Evolutionary conservation across 768 basidiomycete species (phyloP), one percentile per base, ranked within the genome.

Genomic region (Tylopilus intermedius): DNA sequence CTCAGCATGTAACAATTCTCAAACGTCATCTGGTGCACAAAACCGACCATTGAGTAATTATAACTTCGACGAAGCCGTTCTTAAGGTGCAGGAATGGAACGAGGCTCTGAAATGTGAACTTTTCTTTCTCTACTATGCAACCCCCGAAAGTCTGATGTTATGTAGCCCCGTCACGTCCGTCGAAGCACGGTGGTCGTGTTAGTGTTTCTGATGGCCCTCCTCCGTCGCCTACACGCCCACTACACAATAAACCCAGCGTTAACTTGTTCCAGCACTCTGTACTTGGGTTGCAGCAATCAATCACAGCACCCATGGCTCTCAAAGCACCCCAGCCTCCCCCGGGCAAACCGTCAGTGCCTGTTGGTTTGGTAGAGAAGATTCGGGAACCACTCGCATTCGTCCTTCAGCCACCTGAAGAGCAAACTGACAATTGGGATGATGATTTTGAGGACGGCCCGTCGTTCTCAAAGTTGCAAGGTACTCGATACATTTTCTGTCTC

Each of bases 61-160:
- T 65, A 90, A 90, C 64, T 96, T 87, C 62, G 93, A 98, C 58
- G 91, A 97, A 62, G 93, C 90, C 18, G 90, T 99, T 32, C 76
- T 92, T 60, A 85, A 90, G 67, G 95, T 99, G 24, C 95, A 97
- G 69, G 92, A 97, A 69, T 99, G 95, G 94, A 99, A 99, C 62
- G 91, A 97, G 67, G 95, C 94, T 0, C 74, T 98, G 53, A 93
- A 90, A 71, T 93, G 91, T 94, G 67, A 62, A 4, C 44, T 10
- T 29, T 15, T 45, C 47, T 21, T 47, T 51, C 70, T 70, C 21
- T 42, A 59, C 47, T 10, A 29, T 41, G 32, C 49, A 49, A 14
- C 47, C 15, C 35, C 1, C 33, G 39, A 33, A 4, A 18, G 45
- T 57, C 50, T 57, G 43, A 52, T 50, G 18, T 32, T 40, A 46